Evolutionary conservation across 163 green algal genomes (phyloP).

Genomic region (Chlorella variabilis): DNA sequence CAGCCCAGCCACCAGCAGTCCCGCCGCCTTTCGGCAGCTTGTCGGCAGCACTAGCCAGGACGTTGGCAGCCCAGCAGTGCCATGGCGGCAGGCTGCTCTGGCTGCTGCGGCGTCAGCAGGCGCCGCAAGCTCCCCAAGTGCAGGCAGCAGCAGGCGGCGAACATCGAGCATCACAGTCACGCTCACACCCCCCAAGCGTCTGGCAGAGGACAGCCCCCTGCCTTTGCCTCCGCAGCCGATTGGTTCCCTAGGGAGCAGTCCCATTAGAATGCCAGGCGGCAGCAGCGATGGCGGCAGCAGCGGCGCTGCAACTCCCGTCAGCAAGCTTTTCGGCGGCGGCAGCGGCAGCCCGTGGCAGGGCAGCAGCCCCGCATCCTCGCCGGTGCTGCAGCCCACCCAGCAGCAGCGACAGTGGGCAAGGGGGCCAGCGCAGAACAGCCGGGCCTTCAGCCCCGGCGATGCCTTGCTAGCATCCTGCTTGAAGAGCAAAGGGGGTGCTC

Average conservation of each 20-base stretch:
- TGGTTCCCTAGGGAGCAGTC: too few relatives aligned
- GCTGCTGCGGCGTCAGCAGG: background rate
- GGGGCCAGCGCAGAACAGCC: background rate
- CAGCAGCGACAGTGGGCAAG: background rate
- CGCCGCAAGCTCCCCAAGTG: background rate
- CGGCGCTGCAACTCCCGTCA: background rate
- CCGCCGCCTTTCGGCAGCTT: background rate
- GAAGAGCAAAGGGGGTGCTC: background rate
- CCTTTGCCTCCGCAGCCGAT: background rate
- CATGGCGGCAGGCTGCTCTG: background rate
- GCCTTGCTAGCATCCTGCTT: slow-evolving; percentile 26
- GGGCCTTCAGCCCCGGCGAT: background rate
- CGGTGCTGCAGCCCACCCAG: slow-evolving; percentile 17
- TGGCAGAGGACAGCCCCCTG: slow-evolving; percentile 13
- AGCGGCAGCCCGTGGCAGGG: background rate
- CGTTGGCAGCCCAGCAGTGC: background rate
- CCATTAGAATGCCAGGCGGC: too few relatives aligned
- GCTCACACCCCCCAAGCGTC: slow-evolving; percentile 1
- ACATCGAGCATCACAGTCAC: background rate
- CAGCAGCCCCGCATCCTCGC: background rate
- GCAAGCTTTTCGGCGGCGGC: background rate
- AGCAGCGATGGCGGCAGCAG: background rate
- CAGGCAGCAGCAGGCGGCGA: background rate
- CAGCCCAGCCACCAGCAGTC: background rate
- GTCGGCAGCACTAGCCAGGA: background rate